Evolutionary conservation across 225 moss, liverwort and hornwort species (phyloP).

Genomic region (Polytrichum commune): DNA sequence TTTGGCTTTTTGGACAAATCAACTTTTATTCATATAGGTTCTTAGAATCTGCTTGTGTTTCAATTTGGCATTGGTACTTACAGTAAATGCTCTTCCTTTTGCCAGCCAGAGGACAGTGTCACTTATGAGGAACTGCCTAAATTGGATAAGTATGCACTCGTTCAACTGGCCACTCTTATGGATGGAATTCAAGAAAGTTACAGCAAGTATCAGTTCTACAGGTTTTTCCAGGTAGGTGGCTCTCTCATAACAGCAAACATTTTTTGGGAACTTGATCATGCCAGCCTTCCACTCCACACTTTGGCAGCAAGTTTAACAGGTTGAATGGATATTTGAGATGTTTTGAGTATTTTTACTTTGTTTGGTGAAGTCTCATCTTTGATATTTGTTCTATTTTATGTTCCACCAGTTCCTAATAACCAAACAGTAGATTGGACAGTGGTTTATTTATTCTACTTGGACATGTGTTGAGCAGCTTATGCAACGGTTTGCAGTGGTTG

Average conservation of each 20-base stretch:
- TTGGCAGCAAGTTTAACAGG: too few relatives aligned
- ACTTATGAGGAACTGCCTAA: constrained; percentile 70
- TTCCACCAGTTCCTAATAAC: too few relatives aligned
- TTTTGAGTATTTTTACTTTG: too few relatives aligned
- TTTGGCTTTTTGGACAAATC: too few relatives aligned
- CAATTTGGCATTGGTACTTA: constrained; percentile 4
- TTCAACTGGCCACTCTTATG: constrained; percentile 69
- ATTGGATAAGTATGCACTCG: constrained; percentile 87
- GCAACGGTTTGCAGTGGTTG: constrained; percentile 92
- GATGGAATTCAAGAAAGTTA: constrained; percentile 79
- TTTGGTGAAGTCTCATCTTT: too few relatives aligned
- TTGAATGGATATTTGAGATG: neutral
- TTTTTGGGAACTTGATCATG: too few relatives aligned
- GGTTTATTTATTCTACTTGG: too few relatives aligned
- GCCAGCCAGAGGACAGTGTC: constrained; percentile 66
- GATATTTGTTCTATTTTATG: too few relatives aligned
- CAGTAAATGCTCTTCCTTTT: constrained; percentile 13
- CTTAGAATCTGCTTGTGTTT: neutral
- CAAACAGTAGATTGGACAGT: too few relatives aligned
- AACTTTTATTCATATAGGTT: too few relatives aligned
- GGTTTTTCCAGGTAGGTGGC: constrained; percentile 83
- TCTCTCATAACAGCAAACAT: neutral
- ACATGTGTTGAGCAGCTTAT: constrained; percentile 57
- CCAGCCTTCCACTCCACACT: too few relatives aligned
- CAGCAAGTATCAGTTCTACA: constrained; percentile 79